Base-by-base conservation (phyloP, 1,284 basidiomycete genomes). In the Retiboletus fuscus region DNA sequence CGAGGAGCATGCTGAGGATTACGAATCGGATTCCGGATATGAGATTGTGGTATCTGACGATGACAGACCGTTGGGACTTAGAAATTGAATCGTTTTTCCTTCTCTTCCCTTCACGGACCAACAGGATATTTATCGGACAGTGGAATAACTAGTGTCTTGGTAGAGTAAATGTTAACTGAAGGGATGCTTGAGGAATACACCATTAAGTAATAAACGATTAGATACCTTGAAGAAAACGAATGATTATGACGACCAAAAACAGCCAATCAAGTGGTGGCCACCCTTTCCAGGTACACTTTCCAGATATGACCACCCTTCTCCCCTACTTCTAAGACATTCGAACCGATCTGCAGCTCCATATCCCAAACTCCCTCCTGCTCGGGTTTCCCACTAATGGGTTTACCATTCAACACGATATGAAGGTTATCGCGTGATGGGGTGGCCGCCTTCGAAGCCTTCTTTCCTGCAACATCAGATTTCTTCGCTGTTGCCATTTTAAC, bases 251-350 rank as follows among this genome's bases (percentile, higher is more conserved):
- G 65, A 49, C 57, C 47, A 67, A 15, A 47, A 66, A 43, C 20
- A 63, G 53, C 64, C 65, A 43, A 73, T 76, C 68, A 83, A 51
- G 74, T 65, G 20, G 70, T 62, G n/a, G 76, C 67, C 65, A 73
- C 65, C 60, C 78, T 82, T 72, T 92, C 89, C 64, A 89, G 81
- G 81, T 91, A 91, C 51, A 92, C 84, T 79, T 89, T 92, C 92
- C 91, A 93, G 64, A 87, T 81, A 76, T 88, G 79, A 28, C 90
- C 90, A 46, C 87, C 89, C 75, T 87, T 88, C 83, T 92, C 92
- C 26, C 92, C 91, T n/a, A 93, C 82, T 79, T 93, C 92, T 51
- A 93, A 77, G 22, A 88, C 81, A 74, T 88, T 92, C 24, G 83
- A 77, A 7, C 92, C 92, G 12, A 83, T 77, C 4, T 86, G 83